phyloP scores from a whole-genome alignment of 2,329 filamentous ascomycete species.

The Fusarium graminum region DNA sequence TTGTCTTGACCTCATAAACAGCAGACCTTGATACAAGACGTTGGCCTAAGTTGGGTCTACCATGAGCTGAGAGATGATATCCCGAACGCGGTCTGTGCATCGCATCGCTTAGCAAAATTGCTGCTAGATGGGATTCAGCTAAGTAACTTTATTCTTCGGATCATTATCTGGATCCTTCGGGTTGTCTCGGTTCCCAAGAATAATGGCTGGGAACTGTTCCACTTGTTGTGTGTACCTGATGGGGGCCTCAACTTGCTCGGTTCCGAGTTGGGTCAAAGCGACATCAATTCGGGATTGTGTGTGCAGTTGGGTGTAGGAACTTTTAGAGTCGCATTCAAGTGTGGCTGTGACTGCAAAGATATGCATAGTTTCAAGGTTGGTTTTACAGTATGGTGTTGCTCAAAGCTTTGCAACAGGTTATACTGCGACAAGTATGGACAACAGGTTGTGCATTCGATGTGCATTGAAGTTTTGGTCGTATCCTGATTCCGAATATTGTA shows the following conservation, averaged over 20 bases:
- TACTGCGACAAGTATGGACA: background rate
- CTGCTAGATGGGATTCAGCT: background rate
- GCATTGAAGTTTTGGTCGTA: background rate
- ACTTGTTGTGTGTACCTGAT: background rate
- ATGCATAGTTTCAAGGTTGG: constrained; percentile 42
- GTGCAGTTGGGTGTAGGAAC: too few relatives aligned
- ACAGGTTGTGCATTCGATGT: background rate
- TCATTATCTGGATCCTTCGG: background rate
- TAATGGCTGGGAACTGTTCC: constrained; percentile 5
- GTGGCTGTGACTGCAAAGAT: background rate
- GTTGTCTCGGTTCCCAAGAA: background rate
- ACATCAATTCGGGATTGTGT: background rate
- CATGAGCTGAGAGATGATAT: background rate
- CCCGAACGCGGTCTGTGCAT: background rate
- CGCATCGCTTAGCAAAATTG: background rate
- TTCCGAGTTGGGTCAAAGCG: too few relatives aligned
- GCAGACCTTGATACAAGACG: background rate
- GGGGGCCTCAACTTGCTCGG: too few relatives aligned
- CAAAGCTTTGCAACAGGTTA: background rate
- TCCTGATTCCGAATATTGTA: background rate
- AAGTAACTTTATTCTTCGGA: background rate
- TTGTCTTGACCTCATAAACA: constrained; percentile 17
- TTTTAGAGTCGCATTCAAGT: too few relatives aligned
- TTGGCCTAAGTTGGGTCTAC: constrained; percentile 3
- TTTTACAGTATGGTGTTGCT: background rate